phyloP scores from a whole-genome alignment of 257 asterid species.

The Plantago ovata region DNA sequence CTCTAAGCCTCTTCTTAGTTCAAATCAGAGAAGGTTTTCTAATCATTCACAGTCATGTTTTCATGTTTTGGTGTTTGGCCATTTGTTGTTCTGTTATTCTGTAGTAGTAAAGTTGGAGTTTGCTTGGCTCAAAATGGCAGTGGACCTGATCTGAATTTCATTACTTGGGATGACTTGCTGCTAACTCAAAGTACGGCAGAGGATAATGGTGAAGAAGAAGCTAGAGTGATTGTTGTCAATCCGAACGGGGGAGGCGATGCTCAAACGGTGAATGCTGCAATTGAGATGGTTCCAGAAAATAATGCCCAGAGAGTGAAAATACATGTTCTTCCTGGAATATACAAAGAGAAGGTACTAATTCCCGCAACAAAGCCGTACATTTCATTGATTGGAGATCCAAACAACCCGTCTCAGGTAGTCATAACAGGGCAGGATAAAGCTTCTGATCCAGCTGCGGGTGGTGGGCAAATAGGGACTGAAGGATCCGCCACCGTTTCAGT shows the following conservation, averaged over 20 bases:
- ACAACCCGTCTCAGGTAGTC: conserved; percentile 26
- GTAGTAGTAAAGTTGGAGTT: not conserved
- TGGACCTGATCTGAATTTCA: conserved; percentile 5
- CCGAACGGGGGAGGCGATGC: conserved; percentile 27
- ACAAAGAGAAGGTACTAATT: conserved; percentile 64
- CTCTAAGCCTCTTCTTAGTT: too few relatives aligned
- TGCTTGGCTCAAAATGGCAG: not conserved
- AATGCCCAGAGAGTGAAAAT: conserved; percentile 42
- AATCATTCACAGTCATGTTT: not conserved
- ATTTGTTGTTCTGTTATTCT: conserved; percentile 3
- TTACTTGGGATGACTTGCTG: conserved; percentile 53
- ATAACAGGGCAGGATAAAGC: conserved; percentile 64
- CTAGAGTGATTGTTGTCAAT: too few relatives aligned
- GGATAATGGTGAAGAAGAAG: conserved; percentile 23
- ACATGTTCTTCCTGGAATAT: conserved; percentile 50
- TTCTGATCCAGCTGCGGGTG: conserved; percentile 29
- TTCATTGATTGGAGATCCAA: conserved; percentile 51
- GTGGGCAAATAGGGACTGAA: conserved; percentile 38
- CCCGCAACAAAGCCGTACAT: conserved; percentile 52
- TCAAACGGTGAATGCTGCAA: conserved; percentile 53
- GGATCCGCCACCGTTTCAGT: conserved; percentile 49
- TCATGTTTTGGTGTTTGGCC: not conserved
- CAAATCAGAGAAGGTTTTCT: too few relatives aligned
- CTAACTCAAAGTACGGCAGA: conserved; percentile 37
- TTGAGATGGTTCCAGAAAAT: conserved; percentile 46